Conservation (phyloP, 2,329 filamentous ascomycete species). For the Aspergillus ustus region DNA sequence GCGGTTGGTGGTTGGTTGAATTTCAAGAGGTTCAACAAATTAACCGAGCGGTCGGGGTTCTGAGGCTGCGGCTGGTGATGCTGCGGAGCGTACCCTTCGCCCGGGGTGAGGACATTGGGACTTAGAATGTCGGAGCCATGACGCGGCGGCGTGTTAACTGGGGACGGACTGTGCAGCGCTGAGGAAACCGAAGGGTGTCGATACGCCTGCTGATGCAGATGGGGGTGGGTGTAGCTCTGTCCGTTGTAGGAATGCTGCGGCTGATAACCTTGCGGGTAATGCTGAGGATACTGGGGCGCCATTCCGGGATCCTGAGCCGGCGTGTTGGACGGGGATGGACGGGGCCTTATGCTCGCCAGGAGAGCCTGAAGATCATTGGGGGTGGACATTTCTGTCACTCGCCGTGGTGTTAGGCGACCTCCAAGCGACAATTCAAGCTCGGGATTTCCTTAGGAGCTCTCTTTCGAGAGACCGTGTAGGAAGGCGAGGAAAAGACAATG, state of each 20-base stretch:
- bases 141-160: conserved; percentile 58
- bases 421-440: conserved; percentile 33
- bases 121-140: conserved; percentile 64
- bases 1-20: conserved; percentile 57
- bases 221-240: conserved; percentile 37
- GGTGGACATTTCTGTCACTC: conserved; percentile 53
- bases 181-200: conserved; percentile 63
- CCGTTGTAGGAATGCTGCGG: conserved; percentile 39
- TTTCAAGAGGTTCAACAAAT: conserved; percentile 68
- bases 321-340: conserved; percentile 40
- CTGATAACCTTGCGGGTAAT: conserved; percentile 38
- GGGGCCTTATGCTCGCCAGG: conserved; percentile 50
- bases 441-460: conserved; percentile 35
- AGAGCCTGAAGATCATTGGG: conserved; percentile 53
- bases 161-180: conserved; percentile 61
- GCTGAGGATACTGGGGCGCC: conserved; percentile 31
- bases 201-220: conserved; percentile 46
- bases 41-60: conserved; percentile 57
- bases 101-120: conserved; percentile 55
- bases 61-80: conserved; percentile 42
- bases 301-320: conserved; percentile 36
- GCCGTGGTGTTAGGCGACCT: conserved; percentile 35
- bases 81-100: conserved; percentile 44
- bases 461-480: conserved; percentile 34
- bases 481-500: conserved; percentile 17